These are phyloP conservation scores for Apiotrichum sp. DNA, from an alignment of 1,284 basidiomycete species.

Conservation along the genomic window DNA sequence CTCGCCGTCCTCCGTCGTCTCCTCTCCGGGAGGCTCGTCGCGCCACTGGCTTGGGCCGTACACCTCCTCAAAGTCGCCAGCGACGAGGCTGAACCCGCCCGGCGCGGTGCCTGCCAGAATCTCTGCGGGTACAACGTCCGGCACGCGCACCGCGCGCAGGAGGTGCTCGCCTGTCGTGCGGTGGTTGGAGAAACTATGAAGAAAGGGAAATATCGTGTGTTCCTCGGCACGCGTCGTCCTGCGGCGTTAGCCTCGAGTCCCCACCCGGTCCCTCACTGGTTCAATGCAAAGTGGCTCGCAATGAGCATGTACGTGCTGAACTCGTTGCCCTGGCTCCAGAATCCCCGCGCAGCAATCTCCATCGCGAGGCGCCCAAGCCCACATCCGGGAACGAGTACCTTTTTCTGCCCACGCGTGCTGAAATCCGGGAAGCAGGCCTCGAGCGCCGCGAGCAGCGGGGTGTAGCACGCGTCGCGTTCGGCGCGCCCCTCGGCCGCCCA, in stretches of 20 bases:
- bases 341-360: constrained; percentile 75
- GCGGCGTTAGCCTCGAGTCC: constrained; percentile 1
- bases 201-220: constrained; percentile 75
- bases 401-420: constrained; percentile 30
- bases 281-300: constrained; percentile 72
- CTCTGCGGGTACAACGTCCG: constrained; percentile 72
- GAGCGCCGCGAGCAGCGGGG: constrained; percentile 70
- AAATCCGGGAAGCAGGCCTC: constrained; percentile 56
- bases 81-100: constrained; percentile 67
- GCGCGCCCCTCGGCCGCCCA: constrained; percentile 73
- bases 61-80: constrained; percentile 89
- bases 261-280: constrained; percentile 53
- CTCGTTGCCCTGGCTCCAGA: constrained; percentile 83
- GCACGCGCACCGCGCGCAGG: constrained; percentile 63
- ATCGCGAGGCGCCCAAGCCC: constrained; percentile 79
- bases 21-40: constrained; percentile 15
- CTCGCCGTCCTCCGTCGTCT: constrained; percentile 4
- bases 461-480: constrained; percentile 72
- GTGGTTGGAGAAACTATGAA: constrained; percentile 82
- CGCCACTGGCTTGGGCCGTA: constrained; percentile 56
- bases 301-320: constrained; percentile 91
- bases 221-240: constrained; percentile 63
- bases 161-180: constrained; percentile 57
- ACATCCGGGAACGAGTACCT: constrained; percentile 80
- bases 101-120: constrained; percentile 53